Evolutionary conservation across 2,329 filamentous ascomycete species (phyloP), one percentile per base, ranked within the genome.

Genomic region (Colletotrichum filicis): DNA sequence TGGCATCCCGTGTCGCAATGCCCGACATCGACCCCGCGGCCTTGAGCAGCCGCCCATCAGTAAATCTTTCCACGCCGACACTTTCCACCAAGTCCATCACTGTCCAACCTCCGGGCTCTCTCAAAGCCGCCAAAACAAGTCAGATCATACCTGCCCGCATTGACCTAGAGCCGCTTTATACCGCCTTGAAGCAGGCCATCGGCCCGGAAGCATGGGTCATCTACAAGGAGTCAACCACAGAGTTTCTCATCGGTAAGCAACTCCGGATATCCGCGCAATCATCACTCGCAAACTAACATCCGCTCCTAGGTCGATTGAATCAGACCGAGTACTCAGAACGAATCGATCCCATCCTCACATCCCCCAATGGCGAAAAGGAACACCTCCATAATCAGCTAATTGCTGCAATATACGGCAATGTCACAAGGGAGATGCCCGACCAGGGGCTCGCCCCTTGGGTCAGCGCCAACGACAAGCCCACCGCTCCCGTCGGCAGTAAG

Each of bases 1-100:
- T 64, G 66, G 66, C 70, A 68, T 64, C 52, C 70, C 61, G 32
- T 66, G 61, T 64, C 78, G 79, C 78, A 76, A 92, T 92, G 91
- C 90, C 91, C 78, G 91, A 92, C 84, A 92, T 93, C 84, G 91
- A 92, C 85, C 91, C 91, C 79, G 90, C 91, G 85, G 90, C 91
- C 76, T 83, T 93, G 78, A 92, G 90, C 86, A 92, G 90, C 86
- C 89, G 90, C 79, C 88, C 90, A 74, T 83, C 89, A 60, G 81
- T 88, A 80, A 87, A 83, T 81, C 85, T 91, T 68, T 86, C 89
- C 58, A 92, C 90, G 5, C 90, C 91, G 73, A 85, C 90, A 53
- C 82, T 92, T 71, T 83, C 88, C 72, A 85, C 84, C 57, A 92
- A 92, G 79, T 85, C 89, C 63, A 86, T 92, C 76, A 87, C 87